Evolutionary conservation across 208 protist species (phyloP), one percentile per base, ranked within the genome.

Genomic region (Sergeia podlipaevii): DNA sequence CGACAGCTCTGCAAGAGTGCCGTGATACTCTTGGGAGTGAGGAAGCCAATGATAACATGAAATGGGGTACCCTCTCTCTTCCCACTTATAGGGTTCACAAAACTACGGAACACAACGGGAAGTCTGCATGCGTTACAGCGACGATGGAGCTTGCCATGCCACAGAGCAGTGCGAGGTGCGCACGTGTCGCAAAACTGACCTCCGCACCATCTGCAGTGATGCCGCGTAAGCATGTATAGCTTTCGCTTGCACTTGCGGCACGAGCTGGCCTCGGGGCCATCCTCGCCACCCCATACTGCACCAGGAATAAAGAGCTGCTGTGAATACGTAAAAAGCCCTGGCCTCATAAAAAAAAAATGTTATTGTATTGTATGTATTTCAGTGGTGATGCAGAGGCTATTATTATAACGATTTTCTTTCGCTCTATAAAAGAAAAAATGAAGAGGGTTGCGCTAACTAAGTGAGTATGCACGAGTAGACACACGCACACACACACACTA

Each of bases 121-220:
- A 93, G 49, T 0, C 70, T 64, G 56, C 85, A 93, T 10, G 44
- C 30, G 44, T 74, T 87, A 49, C 85, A 93, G 18, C 74, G 64
- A 2, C 77, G 77, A 15, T 65, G 26, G 10, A 55, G 24, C 46
- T 55, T 44, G 6, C 55, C 60, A 1, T 64, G 26, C 15, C 52
- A 42, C 23, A 26, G 4, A 0, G 54, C 10, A 26, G 28, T 61
- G 5, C 51, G 53, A 8, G 81, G 77, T 24, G 80, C 77, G 36
- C 88, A 95, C 10, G 56, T 26, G 15, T 73, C 65, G 57, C 84
- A 95, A 56, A 86, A 95, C 23, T 91, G 66, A 32, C 53, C 50
- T 0, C 88, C 88, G 54, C 88, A 95, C 77, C 73, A 91, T 2
- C 78, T 74, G 50, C 88, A 95, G 68, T 91, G 79, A 30, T 95